A percentile compares a stretch with the other conserved stretches of the same genome.
phyloP scores from a whole-genome alignment of 345 rosid genomes.

The Lumnitzera littorea region DNA sequence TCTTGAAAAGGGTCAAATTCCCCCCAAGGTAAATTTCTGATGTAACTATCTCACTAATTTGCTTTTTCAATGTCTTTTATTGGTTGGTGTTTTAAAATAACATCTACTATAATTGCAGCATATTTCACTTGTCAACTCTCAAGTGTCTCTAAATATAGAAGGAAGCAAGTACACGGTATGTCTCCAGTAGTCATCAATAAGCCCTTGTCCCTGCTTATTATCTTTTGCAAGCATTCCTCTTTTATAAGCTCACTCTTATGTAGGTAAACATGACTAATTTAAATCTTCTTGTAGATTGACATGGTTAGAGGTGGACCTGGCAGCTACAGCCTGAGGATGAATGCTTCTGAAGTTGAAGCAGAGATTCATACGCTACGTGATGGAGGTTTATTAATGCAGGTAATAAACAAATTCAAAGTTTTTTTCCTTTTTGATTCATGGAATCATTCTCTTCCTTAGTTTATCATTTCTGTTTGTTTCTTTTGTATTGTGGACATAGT shows the following conservation, averaged over 20 bases:
- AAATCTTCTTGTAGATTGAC: conserved; percentile 55
- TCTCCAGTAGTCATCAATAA: background rate
- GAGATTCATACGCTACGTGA: conserved; percentile 98
- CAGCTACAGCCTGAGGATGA: conserved; percentile 86
- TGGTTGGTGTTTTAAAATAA: conserved; percentile 11
- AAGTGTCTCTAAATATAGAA: conserved; percentile 95
- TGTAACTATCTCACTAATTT: background rate
- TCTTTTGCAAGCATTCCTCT: background rate
- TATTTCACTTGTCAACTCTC: conserved; percentile 91
- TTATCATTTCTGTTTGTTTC: too few relatives aligned
- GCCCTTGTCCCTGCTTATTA: background rate
- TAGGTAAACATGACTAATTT: background rate
- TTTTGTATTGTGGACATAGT: too few relatives aligned
- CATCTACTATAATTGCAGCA: conserved; percentile 50
- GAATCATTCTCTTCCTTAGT: background rate
- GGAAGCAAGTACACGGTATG: conserved; percentile 96
- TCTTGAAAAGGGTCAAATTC: conserved; percentile 99
- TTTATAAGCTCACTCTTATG: background rate
- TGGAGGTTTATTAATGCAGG: conserved; percentile 99
- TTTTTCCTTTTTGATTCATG: conserved; percentile 3
- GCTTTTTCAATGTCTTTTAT: conserved; percentile 1
- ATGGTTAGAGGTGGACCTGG: conserved; percentile 94
- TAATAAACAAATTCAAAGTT: conserved; percentile 24
- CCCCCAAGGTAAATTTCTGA: conserved; percentile 70
- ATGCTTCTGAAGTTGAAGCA: conserved; percentile 80